Percentiles rank a stretch among this genome's conserved stretches.
Evolutionary conservation across 768 basidiomycete species (phyloP).

Genomic region (Amanita phalloides): DNA sequence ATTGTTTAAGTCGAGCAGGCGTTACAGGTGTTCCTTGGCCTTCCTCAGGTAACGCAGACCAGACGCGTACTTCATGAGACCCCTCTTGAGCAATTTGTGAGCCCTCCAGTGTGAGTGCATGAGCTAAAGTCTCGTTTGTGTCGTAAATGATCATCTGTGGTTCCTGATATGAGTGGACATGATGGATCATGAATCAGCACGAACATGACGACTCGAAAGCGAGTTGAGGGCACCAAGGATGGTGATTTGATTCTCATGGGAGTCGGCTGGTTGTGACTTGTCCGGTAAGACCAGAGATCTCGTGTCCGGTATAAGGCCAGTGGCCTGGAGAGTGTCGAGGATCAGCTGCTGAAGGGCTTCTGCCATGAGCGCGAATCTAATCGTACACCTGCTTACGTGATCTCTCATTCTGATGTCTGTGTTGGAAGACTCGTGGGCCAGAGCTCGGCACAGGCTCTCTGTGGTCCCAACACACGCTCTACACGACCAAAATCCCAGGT

Average conservation of each 20-base stretch:
- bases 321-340: conserved; percentile 56
- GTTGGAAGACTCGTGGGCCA: conserved; percentile 60
- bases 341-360: conserved; percentile 74
- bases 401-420: background rate
- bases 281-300: conserved; percentile 59
- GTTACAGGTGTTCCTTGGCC: conserved; percentile 62
- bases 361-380: conserved; percentile 36
- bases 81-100: conserved; percentile 65
- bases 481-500: conserved; percentile 27
- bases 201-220: conserved; percentile 73
- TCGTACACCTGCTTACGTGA: conserved; percentile 10
- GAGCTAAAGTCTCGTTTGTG: conserved; percentile 63
- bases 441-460: conserved; percentile 43
- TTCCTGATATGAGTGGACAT: conserved; percentile 4
- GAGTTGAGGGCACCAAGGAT: conserved; percentile 92
- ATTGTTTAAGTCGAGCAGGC: conserved; percentile 56
- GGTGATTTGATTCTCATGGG: conserved; percentile 70
- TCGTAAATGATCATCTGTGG: conserved; percentile 76
- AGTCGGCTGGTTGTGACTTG: conserved; percentile 39
- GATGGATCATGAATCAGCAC: conserved; percentile 14
- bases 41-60: conserved; percentile 68
- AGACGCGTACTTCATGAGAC: conserved; percentile 93
- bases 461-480: conserved; percentile 32
- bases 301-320: conserved; percentile 54
- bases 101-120: conserved; percentile 79